A percentile compares a stretch with the other conserved stretches of the same genome.
These are phyloP conservation scores for Aspergillus baeticus DNA, from an alignment of 495 filamentous ascomycete genomes.

Conservation along the genomic window DNA sequence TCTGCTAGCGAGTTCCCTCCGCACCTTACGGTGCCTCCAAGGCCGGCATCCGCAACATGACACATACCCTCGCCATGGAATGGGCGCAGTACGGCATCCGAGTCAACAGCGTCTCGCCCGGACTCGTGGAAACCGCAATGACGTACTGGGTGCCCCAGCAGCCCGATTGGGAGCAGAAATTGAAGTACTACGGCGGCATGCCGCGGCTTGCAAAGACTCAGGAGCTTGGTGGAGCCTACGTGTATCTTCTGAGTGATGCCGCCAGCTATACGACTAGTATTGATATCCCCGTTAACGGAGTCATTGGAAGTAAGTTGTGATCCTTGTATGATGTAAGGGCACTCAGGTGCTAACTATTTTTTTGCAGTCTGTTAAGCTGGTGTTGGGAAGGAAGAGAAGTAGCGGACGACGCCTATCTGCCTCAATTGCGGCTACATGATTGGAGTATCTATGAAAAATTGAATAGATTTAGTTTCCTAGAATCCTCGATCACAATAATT, in stretches of 20 bases:
- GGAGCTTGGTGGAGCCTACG: constrained; percentile 42
- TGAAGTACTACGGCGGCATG: constrained; percentile 48
- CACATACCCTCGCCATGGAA: constrained; percentile 47
- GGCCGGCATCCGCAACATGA: constrained; percentile 36
- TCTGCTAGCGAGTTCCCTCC: constrained; percentile 28
- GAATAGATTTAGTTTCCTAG: no score
- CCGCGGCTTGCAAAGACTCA: constrained; percentile 36
- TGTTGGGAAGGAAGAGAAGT: no score
- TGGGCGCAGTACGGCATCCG: constrained; percentile 48
- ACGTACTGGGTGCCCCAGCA: constrained; percentile 40
- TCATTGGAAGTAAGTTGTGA: constrained; percentile 4
- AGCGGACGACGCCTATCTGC: no score
- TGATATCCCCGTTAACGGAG: constrained; percentile 4
- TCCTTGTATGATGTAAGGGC: neutral
- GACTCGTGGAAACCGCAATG: constrained; percentile 38
- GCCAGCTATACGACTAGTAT: constrained; percentile 5
- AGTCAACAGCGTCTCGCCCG: constrained; percentile 41
- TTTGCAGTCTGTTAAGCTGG: neutral
- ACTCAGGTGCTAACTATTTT: constrained; percentile 3
- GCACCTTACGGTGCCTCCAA: constrained; percentile 35
- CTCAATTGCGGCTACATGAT: neutral
- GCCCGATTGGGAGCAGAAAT: constrained; percentile 40
- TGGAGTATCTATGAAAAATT: no score
- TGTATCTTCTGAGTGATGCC: constrained; percentile 38
- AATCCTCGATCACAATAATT: no score